Base-by-base conservation (phyloP, 2,329 filamentous ascomycete genomes). In the Chaetomium olivaceum region DNA sequence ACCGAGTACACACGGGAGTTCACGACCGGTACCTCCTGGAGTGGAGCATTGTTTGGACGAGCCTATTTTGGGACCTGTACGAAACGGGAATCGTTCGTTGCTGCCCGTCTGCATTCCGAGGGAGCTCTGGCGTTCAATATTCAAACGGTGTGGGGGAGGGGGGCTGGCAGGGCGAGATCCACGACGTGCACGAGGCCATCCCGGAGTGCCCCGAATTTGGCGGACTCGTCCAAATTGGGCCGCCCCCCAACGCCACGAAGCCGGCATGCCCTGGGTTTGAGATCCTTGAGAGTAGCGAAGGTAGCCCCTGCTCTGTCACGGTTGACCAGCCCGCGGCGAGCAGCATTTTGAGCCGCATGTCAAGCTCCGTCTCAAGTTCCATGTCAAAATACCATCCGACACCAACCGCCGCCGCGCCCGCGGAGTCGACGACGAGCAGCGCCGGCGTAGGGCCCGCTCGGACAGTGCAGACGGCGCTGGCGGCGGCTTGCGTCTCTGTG, bases 341-440 rank as follows among this genome's bases (percentile, higher is more conserved):
- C 58, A 60, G 43, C 58, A 50, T 50, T 29, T 60, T n/a, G 12
- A 58, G 57, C 39, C 57, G 39, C 57, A 25, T 58, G 25, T 43
- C 57, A 23, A 58, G 39, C 39, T 48, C 39, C 16, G 48, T 27
- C 25, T 31, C 57, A 39, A 25, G 39, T 4, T 58, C 23, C 25
- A 43, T 25, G 25, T 27, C 57, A 2, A 43, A 19, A 16, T n/a
- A 43, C 39, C 16, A 43, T n/a, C 25, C 57, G 16, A 12, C 57
- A 4, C 39, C 39, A 0, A 58, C 39, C 25, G 29, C 57, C 16
- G 21, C 57, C 8, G 21, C 9, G 6, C 14, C 23, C 23, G 56
- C 8, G 23, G 36, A 16, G 14, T 23, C 57, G 39, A 21, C 57
- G 11, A 58, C 36, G n/a, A 58, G 57, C 25, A 29, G 23, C 3